phyloP scores from a whole-genome alignment of 331 rosid genomes.

The Acacia concinna region DNA sequence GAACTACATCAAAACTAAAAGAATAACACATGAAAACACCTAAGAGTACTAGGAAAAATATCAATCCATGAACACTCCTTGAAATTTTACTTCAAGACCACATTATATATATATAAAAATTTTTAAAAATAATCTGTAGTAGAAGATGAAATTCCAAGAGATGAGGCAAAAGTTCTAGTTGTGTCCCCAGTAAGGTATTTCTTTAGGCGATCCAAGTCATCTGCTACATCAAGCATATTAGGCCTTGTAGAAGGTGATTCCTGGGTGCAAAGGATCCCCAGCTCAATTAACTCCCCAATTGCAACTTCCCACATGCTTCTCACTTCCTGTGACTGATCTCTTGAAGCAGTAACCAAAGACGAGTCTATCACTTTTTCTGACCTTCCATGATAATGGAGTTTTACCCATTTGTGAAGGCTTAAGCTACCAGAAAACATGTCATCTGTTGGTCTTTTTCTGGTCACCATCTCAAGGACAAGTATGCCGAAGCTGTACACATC shows the following conservation, averaged over 20 bases:
- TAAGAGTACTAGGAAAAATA: not conserved
- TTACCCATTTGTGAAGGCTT: conserved; percentile 64
- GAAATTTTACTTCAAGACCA: not conserved
- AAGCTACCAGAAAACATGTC: conserved; percentile 59
- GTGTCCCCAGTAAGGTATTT: conserved; percentile 65
- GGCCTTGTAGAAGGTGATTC: conserved; percentile 70
- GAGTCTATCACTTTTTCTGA: conserved; percentile 57
- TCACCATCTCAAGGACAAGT: conserved; percentile 73
- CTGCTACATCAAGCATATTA: conserved; percentile 75
- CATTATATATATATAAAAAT: not conserved
- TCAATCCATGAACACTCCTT: not conserved
- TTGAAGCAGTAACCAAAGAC: conserved; percentile 47
- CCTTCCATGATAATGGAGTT: conserved; percentile 58
- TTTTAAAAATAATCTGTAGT: conserved; percentile 42
- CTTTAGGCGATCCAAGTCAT: conserved; percentile 69
- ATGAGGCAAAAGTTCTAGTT: conserved; percentile 63
- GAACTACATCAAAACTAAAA: not conserved
- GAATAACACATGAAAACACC: not conserved
- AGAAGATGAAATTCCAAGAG: conserved; percentile 67
- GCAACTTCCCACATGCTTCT: conserved; percentile 64
- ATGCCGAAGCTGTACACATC: conserved; percentile 81
- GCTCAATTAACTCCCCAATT: conserved; percentile 56
- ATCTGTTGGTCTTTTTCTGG: conserved; percentile 65
- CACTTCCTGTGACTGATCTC: conserved; percentile 52
- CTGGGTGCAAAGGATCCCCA: conserved; percentile 77